Percentiles rank a stretch among this genome's conserved stretches.
Conservation (phyloP, 768 basidiomycete genomes). For the Chlorophyllum brunneum region DNA sequence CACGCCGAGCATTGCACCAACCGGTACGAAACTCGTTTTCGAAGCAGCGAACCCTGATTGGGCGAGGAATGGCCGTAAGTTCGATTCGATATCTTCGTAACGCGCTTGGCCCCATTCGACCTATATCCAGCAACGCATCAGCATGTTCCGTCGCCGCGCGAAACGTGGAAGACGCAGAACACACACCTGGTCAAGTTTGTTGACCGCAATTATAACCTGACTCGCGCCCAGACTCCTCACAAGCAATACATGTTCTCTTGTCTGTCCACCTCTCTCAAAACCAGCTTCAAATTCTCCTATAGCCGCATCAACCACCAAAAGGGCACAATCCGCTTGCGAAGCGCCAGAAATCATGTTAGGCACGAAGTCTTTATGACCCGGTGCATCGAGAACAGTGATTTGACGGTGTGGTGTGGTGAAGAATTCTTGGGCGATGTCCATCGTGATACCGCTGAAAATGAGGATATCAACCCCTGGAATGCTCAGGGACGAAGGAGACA, state of each 20-base stretch:
- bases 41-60: slow-evolving; percentile 83
- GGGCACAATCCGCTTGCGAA: slow-evolving; percentile 91
- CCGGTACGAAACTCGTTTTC: slow-evolving; percentile 83
- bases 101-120: slow-evolving; percentile 84
- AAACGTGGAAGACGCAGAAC: not conserved
- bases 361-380: slow-evolving; percentile 96
- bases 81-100: slow-evolving; percentile 78
- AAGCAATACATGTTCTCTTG: slow-evolving; percentile 88
- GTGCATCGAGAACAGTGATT: slow-evolving; percentile 95
- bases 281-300: slow-evolving; percentile 95
- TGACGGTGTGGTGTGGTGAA: slow-evolving; percentile 68
- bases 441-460: slow-evolving; percentile 82
- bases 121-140: slow-evolving; percentile 33
- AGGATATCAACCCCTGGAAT: not conserved
- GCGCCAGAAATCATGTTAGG: slow-evolving; percentile 99
- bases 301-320: slow-evolving; percentile 89
- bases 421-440: slow-evolving; percentile 90
- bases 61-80: slow-evolving; percentile 74
- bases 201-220: slow-evolving; percentile 89
- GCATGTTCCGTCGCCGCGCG: too few relatives aligned
- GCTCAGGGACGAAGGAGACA: not conserved
- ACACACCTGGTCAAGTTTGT: slow-evolving; percentile 89
- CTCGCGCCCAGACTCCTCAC: slow-evolving; percentile 90
- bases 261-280: slow-evolving; percentile 92
- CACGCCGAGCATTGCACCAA: slow-evolving; percentile 86